Conservation (phyloP, 176 grass and related monocot species). For the Oryza glumipatula region DNA sequence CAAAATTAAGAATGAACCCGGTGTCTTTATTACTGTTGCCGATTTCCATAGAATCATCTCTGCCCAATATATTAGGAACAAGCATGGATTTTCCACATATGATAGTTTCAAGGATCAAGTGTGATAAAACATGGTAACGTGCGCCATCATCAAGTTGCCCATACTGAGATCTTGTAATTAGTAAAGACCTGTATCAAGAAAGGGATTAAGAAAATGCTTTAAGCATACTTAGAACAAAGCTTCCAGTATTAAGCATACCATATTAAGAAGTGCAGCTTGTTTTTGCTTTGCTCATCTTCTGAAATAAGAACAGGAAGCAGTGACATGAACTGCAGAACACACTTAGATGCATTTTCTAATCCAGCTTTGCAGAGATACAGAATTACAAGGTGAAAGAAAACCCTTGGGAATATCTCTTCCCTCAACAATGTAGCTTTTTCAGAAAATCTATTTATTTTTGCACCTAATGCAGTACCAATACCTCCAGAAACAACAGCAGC, state of each 20-base stretch:
- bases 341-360: constrained; percentile 84
- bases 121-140: constrained; percentile 87
- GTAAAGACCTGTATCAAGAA: constrained; percentile 74
- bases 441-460: constrained; percentile 54
- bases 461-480: constrained; percentile 72
- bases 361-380: constrained; percentile 94
- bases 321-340: constrained; percentile 86
- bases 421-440: constrained; percentile 96
- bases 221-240: neutral
- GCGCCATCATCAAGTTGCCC: constrained; percentile 85
- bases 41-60: constrained; percentile 65
- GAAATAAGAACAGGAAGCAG: constrained; percentile 79
- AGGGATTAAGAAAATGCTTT: neutral
- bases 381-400: constrained; percentile 86
- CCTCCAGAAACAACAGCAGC: constrained; percentile 95
- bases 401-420: constrained; percentile 83
- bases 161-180: constrained; percentile 73
- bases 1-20: constrained; percentile 86
- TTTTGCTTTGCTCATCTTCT: constrained; percentile 90
- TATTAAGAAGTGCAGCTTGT: constrained; percentile 85
- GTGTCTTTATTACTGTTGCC: constrained; percentile 73
- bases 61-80: constrained; percentile 68
- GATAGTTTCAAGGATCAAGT: constrained; percentile 93
- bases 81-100: constrained; percentile 90
- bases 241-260: constrained; percentile 49